phyloP scores from a whole-genome alignment of 257 asterid species.

The Solanum neorickii region DNA sequence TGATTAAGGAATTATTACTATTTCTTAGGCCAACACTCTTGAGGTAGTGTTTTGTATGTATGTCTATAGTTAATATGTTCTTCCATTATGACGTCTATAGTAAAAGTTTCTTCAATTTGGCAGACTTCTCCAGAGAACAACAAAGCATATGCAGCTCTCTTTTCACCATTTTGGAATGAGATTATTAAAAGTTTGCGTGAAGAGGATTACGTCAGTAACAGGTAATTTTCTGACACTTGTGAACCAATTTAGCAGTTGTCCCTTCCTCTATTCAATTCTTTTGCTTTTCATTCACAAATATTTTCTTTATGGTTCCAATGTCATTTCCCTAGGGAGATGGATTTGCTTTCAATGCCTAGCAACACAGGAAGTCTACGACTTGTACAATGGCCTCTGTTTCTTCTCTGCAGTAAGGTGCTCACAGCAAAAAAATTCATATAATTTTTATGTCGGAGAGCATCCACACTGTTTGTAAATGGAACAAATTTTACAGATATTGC shows the following conservation, averaged over 20 bases:
- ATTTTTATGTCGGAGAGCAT: background rate
- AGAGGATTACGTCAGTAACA: slow-evolving; percentile 87
- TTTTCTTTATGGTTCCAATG: background rate
- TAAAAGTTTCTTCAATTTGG: slow-evolving; percentile 3
- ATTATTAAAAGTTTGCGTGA: slow-evolving; percentile 91
- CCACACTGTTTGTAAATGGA: background rate
- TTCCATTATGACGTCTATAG: background rate
- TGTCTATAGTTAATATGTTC: background rate
- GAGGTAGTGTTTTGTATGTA: background rate
- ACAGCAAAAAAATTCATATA: background rate
- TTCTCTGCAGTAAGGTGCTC: slow-evolving; percentile 88
- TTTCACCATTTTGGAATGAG: slow-evolving; percentile 98
- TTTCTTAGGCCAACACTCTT: background rate
- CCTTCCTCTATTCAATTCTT: background rate
- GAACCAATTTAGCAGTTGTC: background rate
- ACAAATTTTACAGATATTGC: slow-evolving; percentile 50
- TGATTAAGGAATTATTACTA: background rate
- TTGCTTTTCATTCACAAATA: background rate
- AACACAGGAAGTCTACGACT: slow-evolving; percentile 76
- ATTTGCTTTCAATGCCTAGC: slow-evolving; percentile 97
- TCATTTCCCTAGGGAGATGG: slow-evolving; percentile 68
- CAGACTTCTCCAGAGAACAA: slow-evolving; percentile 53
- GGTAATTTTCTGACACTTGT: slow-evolving; percentile 31
- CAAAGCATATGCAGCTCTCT: slow-evolving; percentile 70
- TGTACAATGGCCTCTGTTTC: slow-evolving; percentile 99